Percentiles rank a stretch among this genome's conserved stretches.
Conservation (phyloP, 495 filamentous ascomycete species). For the Patellaria atrata region DNA sequence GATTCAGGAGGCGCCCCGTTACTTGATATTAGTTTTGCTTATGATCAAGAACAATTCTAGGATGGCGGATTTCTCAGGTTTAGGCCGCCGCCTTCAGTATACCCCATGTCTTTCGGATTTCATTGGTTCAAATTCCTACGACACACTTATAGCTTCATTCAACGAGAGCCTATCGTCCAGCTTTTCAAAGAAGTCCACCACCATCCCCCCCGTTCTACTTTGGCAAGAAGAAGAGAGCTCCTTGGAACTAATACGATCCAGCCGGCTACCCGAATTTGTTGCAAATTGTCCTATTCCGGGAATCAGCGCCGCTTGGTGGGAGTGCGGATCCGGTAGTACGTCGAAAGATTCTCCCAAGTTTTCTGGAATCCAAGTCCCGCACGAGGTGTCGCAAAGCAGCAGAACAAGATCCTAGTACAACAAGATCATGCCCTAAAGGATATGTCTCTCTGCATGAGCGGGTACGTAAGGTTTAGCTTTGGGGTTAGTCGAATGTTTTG, state of each 20-base stretch:
- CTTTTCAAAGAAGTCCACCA: conserved; percentile 8
- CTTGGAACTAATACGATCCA: conserved; percentile 8
- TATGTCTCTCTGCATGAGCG: not conserved
- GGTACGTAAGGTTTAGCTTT: not conserved
- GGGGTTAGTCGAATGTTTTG: too few relatives aligned
- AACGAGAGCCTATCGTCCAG: conserved; percentile 24
- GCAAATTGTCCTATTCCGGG: conserved; percentile 11
- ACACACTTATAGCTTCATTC: conserved; percentile 20
- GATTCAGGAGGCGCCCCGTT: conserved; percentile 6
- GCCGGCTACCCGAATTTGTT: conserved; percentile 10
- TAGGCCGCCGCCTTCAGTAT: conserved; percentile 11
- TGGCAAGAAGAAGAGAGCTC: conserved; percentile 9
- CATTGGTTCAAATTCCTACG: conserved; percentile 15
- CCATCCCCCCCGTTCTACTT: conserved; percentile 10
- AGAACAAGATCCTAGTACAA: not conserved
- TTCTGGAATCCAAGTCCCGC: conserved; percentile 19
- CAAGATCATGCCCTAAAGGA: not conserved
- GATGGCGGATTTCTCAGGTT: conserved; percentile 6
- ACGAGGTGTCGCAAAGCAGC: not conserved
- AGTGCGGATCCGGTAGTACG: conserved; percentile 7
- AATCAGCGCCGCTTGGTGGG: conserved; percentile 10
- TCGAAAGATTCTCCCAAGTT: conserved; percentile 7
- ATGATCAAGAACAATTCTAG: conserved; percentile 14
- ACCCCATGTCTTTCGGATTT: conserved; percentile 10
- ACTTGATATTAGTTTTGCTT: too few relatives aligned